Evolutionary conservation across 1,284 basidiomycete species (phyloP).

Genomic region (Austropuccinia psidii): DNA sequence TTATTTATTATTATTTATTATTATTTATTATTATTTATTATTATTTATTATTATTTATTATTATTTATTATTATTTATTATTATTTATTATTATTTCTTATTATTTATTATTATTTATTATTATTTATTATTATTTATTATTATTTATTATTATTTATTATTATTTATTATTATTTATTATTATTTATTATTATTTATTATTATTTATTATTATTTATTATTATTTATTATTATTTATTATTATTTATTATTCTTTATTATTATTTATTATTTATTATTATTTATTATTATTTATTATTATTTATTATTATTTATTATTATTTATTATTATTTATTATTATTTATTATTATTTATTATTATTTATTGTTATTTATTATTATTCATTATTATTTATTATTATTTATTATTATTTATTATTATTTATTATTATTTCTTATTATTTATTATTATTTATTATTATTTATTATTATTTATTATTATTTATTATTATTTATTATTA

Average conservation of each 20-base stretch:
- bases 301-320: not conserved
- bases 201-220: not conserved
- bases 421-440: not conserved
- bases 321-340: not conserved
- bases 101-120: not conserved
- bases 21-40: not conserved
- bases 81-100: not conserved
- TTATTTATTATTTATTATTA: not conserved
- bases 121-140: not conserved
- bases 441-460: not conserved
- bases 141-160: not conserved
- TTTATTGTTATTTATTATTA: not conserved
- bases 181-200: not conserved
- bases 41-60: not conserved
- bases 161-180: not conserved
- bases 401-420: not conserved
- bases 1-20: not conserved
- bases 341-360: not conserved
- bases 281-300: not conserved
- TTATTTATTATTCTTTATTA: not conserved
- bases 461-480: not conserved
- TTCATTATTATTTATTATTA: not conserved
- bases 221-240: not conserved
- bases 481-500: not conserved
- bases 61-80: not conserved